phyloP scores from a whole-genome alignment of 257 asterid genomes.

The Solanum megistacrolobum region DNA sequence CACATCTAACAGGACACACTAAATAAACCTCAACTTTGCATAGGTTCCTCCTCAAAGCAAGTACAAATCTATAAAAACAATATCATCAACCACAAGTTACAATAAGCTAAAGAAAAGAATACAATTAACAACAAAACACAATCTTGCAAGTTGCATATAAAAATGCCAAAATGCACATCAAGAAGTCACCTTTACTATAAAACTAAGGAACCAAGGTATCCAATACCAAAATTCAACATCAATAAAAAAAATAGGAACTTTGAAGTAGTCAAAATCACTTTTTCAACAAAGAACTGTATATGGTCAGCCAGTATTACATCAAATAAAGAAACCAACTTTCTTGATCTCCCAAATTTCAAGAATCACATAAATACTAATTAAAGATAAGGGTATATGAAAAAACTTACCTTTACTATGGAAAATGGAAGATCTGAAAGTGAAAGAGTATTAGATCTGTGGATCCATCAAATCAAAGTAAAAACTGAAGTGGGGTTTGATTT shows the following conservation, averaged over 20 bases:
- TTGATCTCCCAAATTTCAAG: background rate
- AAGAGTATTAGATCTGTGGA: constrained; percentile 56
- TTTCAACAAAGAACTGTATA: constrained; percentile 8
- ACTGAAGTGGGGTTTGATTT: background rate
- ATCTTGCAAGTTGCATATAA: background rate
- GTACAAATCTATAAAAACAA: background rate
- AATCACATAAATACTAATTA: background rate
- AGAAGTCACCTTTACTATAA: background rate
- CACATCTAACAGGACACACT: constrained; percentile 25
- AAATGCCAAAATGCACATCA: background rate
- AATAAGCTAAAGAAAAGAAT: background rate
- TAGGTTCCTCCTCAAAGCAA: background rate
- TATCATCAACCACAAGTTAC: background rate
- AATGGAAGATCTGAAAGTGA: constrained; percentile 44
- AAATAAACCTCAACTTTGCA: background rate
- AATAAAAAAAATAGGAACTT: constrained; percentile 10
- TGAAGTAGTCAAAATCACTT: constrained; percentile 20
- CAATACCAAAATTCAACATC: constrained; percentile 13
- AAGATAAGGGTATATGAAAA: background rate
- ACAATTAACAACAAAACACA: background rate
- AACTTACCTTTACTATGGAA: constrained; percentile 26
- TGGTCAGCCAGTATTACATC: constrained; percentile 23
- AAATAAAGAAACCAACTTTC: background rate
- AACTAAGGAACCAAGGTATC: constrained; percentile 6
- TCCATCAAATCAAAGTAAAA: constrained; percentile 29